Evolutionary conservation across 495 filamentous ascomycete species (phyloP), one percentile per base, ranked within the genome.

Genomic region (Penicillium lividum): DNA sequence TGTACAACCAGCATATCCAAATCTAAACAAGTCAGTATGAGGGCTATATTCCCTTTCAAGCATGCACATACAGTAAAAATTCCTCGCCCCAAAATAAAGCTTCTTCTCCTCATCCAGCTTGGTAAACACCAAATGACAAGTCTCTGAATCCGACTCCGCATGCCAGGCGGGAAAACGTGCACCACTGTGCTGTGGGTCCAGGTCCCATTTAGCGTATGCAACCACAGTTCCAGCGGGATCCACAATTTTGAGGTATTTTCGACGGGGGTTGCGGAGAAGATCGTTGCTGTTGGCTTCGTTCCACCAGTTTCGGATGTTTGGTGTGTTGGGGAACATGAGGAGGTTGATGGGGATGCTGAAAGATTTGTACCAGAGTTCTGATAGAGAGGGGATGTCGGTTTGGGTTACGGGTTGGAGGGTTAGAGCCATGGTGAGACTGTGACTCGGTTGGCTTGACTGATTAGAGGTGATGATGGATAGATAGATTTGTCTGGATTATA

Each of bases 1-100:
- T 80, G 74, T n/a, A 77, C 78, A 16, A 75, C 70, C 8, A 86
- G 64, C 53, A 80, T 75, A 59, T 81, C 74, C 33, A 85, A 76
- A 49, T 72, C 73, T 76, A 40, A 7, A 38, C 10, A n/a, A 22
- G 3, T 3, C 22, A 36, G 15, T 22, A 25, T 16, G 29, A 34
- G 28, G 22, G 22, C 22, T 2, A 22, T 22, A 22, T 2, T 22
- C 2, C 22, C 22, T 22, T 22, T 22, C 22, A 25, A 8, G 22
- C 16, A 10, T 6, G 29, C 18, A 44, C 36, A 16, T 54, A 71
- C 68, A 71, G 34, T 59, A 68, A 59, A 69, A 58, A 45, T 59
- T 68, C 49, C 46, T 15, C 54, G 62, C 62, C 0, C 67, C 67
- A 56, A 69, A 64, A 8, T 66, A 56, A 4, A 56, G 60, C 40